These are phyloP conservation scores for Penicillium samsonianum DNA, from an alignment of 495 filamentous ascomycete species.

Conservation along the genomic window DNA sequence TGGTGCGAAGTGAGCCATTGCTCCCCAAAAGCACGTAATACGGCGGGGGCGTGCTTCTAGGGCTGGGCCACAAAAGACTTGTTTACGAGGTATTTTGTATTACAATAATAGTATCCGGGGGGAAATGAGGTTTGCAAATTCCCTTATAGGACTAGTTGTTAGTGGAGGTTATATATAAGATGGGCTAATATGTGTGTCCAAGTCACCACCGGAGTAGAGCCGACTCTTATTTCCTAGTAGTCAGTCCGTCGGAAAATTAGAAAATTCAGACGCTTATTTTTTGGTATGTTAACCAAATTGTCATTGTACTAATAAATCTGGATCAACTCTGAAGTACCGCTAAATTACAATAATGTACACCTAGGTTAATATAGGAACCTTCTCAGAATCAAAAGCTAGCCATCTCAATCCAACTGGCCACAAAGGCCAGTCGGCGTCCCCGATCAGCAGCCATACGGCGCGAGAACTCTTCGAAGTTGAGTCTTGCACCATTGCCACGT, in stretches of 20 bases:
- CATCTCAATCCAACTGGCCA: slow-evolving; percentile 86
- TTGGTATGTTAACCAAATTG: background rate
- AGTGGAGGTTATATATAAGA: background rate
- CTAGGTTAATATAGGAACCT: background rate
- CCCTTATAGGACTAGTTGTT: background rate
- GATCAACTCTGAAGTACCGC: background rate
- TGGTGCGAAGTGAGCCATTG: background rate
- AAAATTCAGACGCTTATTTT: background rate
- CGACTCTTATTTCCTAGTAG: no score
- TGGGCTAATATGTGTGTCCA: background rate
- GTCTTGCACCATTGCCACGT: slow-evolving; percentile 69
- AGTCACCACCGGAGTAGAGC: background rate
- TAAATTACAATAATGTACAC: slow-evolving; percentile 23
- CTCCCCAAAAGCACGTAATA: background rate
- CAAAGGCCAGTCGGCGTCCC: slow-evolving; percentile 67
- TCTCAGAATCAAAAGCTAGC: slow-evolving; percentile 59
- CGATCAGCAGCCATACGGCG: slow-evolving; percentile 64
- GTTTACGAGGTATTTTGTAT: background rate
- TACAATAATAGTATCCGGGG: background rate
- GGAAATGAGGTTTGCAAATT: background rate
- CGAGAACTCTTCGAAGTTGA: slow-evolving; percentile 74
- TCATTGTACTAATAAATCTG: background rate
- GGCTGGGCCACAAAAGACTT: background rate
- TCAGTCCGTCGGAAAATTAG: no score
- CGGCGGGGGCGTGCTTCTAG: background rate